Conservation (phyloP, 208 protist species). For the Acanthamoeba culbertsoni region DNA sequence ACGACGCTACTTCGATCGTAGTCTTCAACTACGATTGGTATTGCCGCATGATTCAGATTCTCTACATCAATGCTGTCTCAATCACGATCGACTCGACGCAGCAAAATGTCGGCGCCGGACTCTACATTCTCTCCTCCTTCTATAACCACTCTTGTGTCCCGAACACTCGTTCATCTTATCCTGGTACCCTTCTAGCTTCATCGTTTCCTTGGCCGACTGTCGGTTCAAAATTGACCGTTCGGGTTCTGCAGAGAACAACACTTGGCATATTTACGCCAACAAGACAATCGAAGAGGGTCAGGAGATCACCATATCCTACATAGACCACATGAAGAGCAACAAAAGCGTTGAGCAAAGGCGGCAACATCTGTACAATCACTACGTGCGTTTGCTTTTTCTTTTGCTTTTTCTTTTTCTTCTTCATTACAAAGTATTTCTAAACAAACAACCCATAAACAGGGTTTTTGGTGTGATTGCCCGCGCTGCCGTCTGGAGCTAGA, state of each 20-base stretch:
- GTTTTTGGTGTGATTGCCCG: slow-evolving; percentile 34
- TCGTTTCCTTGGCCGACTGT: background rate
- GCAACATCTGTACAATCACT: slow-evolving; percentile 6
- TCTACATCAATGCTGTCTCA: slow-evolving; percentile 2
- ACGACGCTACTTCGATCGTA: background rate
- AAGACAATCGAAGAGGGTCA: background rate
- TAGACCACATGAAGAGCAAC: background rate
- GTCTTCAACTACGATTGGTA: slow-evolving; percentile 44
- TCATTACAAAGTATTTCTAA: background rate
- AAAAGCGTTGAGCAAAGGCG: background rate
- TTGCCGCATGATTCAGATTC: background rate
- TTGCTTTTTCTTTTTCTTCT: background rate
- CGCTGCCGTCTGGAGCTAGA: background rate
- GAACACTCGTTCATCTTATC: slow-evolving; percentile 3
- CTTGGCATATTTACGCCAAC: background rate
- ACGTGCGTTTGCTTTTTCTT: background rate
- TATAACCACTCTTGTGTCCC: slow-evolving; percentile 48
- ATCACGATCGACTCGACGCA: background rate
- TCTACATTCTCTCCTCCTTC: slow-evolving; percentile 44
- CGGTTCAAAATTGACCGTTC: background rate
- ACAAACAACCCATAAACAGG: background rate
- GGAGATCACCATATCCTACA: slow-evolving; percentile 21
- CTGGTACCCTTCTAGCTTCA: background rate
- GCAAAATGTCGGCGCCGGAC: background rate
- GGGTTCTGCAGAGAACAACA: background rate